These are phyloP conservation scores for Aspergillus tanneri DNA, from an alignment of 2,329 filamentous ascomycete genomes.

Conservation along the genomic window DNA sequence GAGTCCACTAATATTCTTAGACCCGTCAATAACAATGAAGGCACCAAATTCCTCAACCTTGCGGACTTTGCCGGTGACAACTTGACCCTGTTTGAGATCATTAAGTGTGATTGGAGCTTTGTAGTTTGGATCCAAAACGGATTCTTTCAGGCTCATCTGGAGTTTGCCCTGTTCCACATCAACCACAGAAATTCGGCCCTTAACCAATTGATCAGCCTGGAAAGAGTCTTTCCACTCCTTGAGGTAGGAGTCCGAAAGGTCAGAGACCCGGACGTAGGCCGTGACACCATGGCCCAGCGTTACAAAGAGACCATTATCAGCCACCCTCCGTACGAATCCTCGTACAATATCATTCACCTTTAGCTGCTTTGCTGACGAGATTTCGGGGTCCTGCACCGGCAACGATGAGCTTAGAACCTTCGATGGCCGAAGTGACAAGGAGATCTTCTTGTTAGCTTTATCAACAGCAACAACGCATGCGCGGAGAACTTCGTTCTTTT, in stretches of 20 bases:
- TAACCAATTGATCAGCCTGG: slow-evolving; percentile 85
- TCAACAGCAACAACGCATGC: slow-evolving; percentile 84
- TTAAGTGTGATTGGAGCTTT: slow-evolving; percentile 68
- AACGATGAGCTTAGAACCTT: slow-evolving; percentile 84
- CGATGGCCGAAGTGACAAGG: slow-evolving; percentile 80
- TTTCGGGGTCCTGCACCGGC: slow-evolving; percentile 75
- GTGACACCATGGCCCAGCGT: slow-evolving; percentile 77
- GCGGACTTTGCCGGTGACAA: slow-evolving; percentile 84
- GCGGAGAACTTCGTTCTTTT: slow-evolving; percentile 81
- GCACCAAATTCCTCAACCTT: slow-evolving; percentile 95
- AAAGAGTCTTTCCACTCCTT: slow-evolving; percentile 95
- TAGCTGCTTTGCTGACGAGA: slow-evolving; percentile 68
- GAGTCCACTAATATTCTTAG: slow-evolving; percentile 83
- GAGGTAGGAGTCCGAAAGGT: slow-evolving; percentile 84
- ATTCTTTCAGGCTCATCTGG: slow-evolving; percentile 84
- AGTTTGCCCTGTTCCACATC: slow-evolving; percentile 69
- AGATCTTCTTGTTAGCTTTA: slow-evolving; percentile 76
- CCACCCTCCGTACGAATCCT: slow-evolving; percentile 87
- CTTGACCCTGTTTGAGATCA: slow-evolving; percentile 76
- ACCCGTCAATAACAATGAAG: slow-evolving; percentile 86
- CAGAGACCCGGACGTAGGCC: slow-evolving; percentile 78
- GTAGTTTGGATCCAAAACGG: slow-evolving; percentile 76
- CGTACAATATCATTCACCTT: slow-evolving; percentile 76
- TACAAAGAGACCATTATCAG: slow-evolving; percentile 86
- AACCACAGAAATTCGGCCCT: slow-evolving; percentile 74